phyloP scores from a whole-genome alignment of 139 green algal species.

The Tetraselmis chui region DNA sequence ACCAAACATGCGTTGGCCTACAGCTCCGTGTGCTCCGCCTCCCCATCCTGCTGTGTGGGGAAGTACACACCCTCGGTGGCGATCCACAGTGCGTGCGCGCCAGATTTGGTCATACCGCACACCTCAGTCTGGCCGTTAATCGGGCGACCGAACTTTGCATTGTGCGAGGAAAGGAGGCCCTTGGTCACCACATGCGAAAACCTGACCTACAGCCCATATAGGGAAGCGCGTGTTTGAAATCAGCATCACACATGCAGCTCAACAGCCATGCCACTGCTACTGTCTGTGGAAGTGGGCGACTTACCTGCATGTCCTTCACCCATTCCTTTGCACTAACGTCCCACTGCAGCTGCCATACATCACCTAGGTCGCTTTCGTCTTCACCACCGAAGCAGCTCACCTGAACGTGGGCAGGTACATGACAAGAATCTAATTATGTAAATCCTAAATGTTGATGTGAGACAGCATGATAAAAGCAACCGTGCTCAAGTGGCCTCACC shows the following conservation, averaged over 20 bases:
- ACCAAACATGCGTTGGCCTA: too few relatives aligned
- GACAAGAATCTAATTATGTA: too few relatives aligned
- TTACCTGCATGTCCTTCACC: slow-evolving; percentile 12
- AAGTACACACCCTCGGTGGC: slow-evolving; percentile 79
- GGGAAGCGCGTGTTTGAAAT: background rate
- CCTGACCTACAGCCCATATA: slow-evolving; percentile 31
- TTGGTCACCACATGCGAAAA: slow-evolving; percentile 71
- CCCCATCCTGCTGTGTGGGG: slow-evolving; percentile 18
- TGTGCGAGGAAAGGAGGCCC: slow-evolving; percentile 48
- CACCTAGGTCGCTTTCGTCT: slow-evolving; percentile 51
- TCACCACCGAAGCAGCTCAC: slow-evolving; percentile 73
- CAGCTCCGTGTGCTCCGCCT: background rate
- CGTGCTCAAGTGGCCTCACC: slow-evolving; percentile 24
- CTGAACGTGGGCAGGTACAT: slow-evolving; percentile 30
- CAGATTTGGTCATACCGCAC: slow-evolving; percentile 32
- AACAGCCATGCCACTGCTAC: background rate
- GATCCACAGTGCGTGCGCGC: slow-evolving; percentile 42
- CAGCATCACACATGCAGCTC: background rate
- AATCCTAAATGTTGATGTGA: background rate
- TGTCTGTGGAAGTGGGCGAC: background rate
- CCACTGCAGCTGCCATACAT: slow-evolving; percentile 75
- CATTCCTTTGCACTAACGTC: slow-evolving; percentile 47
- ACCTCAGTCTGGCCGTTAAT: slow-evolving; percentile 81
- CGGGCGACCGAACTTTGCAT: slow-evolving; percentile 60
- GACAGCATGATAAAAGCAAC: background rate